phyloP scores from a whole-genome alignment of 2,329 filamentous ascomycete genomes.

The Nothomitra cinnamomea region DNA sequence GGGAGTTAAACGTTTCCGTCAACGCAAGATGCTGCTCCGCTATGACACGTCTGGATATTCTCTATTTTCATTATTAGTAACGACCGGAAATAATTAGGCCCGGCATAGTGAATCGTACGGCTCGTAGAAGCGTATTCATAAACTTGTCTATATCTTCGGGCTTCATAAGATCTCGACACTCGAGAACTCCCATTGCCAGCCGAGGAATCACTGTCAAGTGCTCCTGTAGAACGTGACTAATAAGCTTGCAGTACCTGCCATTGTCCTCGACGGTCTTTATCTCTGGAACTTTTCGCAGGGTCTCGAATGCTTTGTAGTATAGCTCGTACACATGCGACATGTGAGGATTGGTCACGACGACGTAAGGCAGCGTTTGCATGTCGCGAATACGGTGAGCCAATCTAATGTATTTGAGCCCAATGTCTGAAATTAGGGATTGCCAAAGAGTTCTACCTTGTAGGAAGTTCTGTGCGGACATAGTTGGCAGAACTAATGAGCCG shows the following conservation, averaged over 20 bases:
- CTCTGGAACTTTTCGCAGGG: constrained; percentile 66
- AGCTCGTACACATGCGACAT: constrained; percentile 91
- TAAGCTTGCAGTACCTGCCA: constrained; percentile 64
- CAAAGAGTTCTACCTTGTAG: constrained; percentile 43
- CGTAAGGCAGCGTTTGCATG: constrained; percentile 91
- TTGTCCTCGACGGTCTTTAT: constrained; percentile 81
- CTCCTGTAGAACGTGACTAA: constrained; percentile 64
- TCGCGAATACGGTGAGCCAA: constrained; percentile 89
- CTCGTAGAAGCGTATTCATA: constrained; percentile 85
- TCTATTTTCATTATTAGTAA: constrained; percentile 28
- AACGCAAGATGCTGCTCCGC: constrained; percentile 93
- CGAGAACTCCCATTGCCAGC: constrained; percentile 82
- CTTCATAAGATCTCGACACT: constrained; percentile 71
- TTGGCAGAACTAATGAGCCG: constrained; percentile 89
- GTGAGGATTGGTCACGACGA: constrained; percentile 88
- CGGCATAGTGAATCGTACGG: constrained; percentile 36
- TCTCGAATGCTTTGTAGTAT: constrained; percentile 94
- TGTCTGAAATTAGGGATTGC: not conserved
- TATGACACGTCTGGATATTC: constrained; percentile 90
- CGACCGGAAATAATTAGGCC: not conserved
- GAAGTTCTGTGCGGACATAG: constrained; percentile 89
- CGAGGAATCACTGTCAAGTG: constrained; percentile 90
- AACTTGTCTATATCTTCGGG: constrained; percentile 74
- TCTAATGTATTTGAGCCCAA: constrained; percentile 25
- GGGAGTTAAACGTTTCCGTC: constrained; percentile 82